Conservation (phyloP, 345 rosid species). For the Eucalyptus polyanthemos region DNA sequence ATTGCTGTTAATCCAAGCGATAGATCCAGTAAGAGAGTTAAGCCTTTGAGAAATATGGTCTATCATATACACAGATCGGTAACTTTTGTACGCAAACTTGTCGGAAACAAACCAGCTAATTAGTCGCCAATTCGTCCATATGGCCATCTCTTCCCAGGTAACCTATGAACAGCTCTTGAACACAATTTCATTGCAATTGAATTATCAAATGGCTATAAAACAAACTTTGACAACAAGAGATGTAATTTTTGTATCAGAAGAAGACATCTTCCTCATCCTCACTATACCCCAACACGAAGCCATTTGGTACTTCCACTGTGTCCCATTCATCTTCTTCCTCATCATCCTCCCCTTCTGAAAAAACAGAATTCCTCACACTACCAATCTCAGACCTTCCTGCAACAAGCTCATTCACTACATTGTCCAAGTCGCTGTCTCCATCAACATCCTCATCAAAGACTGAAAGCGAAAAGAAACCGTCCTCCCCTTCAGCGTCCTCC, state of each 20-base stretch:
- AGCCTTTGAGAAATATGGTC: background rate
- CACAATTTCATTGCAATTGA: background rate
- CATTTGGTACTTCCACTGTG: conserved; percentile 7
- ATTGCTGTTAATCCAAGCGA: background rate
- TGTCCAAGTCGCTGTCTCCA: conserved; percentile 17
- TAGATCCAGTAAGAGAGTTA: background rate
- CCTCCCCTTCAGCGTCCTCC: conserved; percentile 14
- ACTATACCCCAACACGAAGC: conserved; percentile 24
- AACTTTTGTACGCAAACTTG: background rate
- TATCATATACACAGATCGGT: background rate
- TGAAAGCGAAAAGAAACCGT: conserved; percentile 29
- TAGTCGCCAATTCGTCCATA: background rate
- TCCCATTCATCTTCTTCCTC: conserved; percentile 17
- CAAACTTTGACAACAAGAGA: background rate
- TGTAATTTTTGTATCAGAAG: background rate
- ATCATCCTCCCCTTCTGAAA: conserved; percentile 56
- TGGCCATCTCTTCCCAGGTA: background rate
- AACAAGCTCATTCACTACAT: conserved; percentile 24
- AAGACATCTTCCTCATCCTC: conserved; percentile 19
- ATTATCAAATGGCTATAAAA: background rate
- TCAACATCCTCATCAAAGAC: conserved; percentile 19
- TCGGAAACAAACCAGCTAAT: background rate
- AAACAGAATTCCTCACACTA: conserved; percentile 35
- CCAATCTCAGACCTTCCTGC: conserved; percentile 35
- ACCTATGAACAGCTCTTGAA: background rate